Evolutionary conservation across 1,284 basidiomycete species (phyloP).

Genomic region (Tilletia setariae): DNA sequence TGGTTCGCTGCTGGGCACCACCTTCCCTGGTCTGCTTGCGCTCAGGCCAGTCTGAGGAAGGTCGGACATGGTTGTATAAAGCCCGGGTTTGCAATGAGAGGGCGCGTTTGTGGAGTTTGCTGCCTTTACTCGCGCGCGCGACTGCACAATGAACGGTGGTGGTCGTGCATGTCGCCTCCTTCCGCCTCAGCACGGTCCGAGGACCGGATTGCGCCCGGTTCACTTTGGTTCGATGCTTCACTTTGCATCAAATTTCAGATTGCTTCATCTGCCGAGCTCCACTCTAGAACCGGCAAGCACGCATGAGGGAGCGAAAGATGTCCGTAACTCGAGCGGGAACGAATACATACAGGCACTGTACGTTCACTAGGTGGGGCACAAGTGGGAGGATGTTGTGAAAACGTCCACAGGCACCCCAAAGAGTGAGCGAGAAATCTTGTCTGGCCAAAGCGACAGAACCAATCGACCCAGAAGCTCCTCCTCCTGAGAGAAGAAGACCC

Average conservation of each 20-base stretch:
- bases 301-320: no score
- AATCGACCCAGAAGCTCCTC: background rate
- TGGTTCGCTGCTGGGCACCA: conserved; percentile 2
- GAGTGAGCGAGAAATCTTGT: background rate
- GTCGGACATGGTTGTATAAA: no score
- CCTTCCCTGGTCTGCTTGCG: background rate
- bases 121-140: background rate
- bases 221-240: no score
- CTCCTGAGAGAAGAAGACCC: background rate
- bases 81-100: background rate
- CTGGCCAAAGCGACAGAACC: background rate
- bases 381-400: background rate
- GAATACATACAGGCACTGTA: background rate
- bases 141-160: no score
- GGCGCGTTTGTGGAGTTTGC: background rate
- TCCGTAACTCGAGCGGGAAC: no score
- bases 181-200: no score
- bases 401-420: background rate
- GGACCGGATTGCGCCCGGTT: no score
- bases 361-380: conserved; percentile 11
- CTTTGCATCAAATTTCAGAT: no score
- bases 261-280: no score
- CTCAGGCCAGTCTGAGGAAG: background rate
- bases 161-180: no score
- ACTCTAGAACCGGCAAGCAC: no score